Base-by-base conservation (phyloP, 1,284 basidiomycete genomes). In the Uromyces viciae-fabae region DNA sequence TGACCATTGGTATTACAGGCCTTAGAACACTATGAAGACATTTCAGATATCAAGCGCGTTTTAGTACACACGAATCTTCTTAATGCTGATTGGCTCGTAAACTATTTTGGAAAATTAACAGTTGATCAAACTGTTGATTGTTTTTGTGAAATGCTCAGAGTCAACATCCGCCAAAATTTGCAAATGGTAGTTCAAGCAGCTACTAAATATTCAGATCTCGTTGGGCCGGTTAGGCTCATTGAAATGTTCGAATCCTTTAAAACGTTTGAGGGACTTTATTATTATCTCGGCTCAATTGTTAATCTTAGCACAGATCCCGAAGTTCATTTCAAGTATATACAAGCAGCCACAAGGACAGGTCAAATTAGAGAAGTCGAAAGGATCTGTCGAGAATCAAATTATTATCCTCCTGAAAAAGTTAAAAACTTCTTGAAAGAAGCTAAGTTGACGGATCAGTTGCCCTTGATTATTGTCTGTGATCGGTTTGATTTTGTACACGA, bases 401-500 rank as follows among this genome's bases (percentile, higher is more conserved):
- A 89, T 88, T 99, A 99, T 90, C 97, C 97, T 87, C 94, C 97
- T 1, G 97, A 99, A 88, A 99, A 99, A 88, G 97, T 99, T 89
- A 99, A 99, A 90, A 99, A 99, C 89, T 99, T 98, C 92, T 46
- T 82, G 33, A 87, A 87, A 84, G 97, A 99, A 86, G 96, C 96
- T 84, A 97, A 98, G 86, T 91, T 99, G 52, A 88, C 91, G 62
- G 97, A 99, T 87, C 97, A 99, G 87, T 91, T 99, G 49, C 97
- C 97, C 17, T 92, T 99, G 84, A 99, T 99, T 89, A 99, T 99
- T 83, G 97, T 99, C 84, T 99, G 97, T 90, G 97, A 99, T 87
- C 94, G 97, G 52, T 99, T 99, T 89, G 95, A 98, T 89, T 99
- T 98, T 86, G 97, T 99, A 14, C 97, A 99, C 87, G 97, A 99